Percentiles rank a stretch among this genome's conserved stretches.
Conservation (phyloP, 2,329 filamentous ascomycete genomes). For the Sporothrix schenckii region DNA sequence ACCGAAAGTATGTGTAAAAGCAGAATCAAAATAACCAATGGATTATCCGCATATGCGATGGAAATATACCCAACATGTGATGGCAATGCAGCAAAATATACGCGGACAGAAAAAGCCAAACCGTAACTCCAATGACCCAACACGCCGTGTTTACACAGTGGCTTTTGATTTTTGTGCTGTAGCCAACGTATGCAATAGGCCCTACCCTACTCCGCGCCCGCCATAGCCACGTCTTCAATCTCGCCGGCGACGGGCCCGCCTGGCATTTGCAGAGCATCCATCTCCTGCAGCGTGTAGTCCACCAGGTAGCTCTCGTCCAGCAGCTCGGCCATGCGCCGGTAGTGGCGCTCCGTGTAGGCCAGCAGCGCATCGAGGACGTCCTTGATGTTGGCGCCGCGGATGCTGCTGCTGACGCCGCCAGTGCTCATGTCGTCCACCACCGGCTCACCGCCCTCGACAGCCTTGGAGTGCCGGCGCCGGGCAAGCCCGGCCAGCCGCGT, state of each 20-base stretch:
- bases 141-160: constrained; percentile 7
- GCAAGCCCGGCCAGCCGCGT: constrained; percentile 72
- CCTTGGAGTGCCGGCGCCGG: constrained; percentile 40
- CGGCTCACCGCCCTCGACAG: constrained; percentile 33
- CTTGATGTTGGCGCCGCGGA: constrained; percentile 61
- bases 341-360: constrained; percentile 92
- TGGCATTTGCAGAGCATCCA: constrained; percentile 69
- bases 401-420: constrained; percentile 57
- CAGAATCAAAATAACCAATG: background rate
- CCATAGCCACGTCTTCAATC: constrained; percentile 38
- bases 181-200: too few species aligned
- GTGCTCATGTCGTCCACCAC: background rate
- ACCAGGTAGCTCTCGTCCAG: constrained; percentile 93
- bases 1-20: background rate
- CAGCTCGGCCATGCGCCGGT: constrained; percentile 83
- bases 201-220: constrained; percentile 30
- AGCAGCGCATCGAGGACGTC: constrained; percentile 85
- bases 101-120: background rate
- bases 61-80: background rate
- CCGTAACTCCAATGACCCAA: constrained; percentile 5
- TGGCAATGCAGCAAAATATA: background rate
- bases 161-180: background rate
- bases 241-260: constrained; percentile 35
- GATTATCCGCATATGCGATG: background rate
- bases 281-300: constrained; percentile 89